These are phyloP conservation scores for Tephrocybe sp. DNA, from an alignment of 768 basidiomycete genomes.

Conservation along the genomic window DNA sequence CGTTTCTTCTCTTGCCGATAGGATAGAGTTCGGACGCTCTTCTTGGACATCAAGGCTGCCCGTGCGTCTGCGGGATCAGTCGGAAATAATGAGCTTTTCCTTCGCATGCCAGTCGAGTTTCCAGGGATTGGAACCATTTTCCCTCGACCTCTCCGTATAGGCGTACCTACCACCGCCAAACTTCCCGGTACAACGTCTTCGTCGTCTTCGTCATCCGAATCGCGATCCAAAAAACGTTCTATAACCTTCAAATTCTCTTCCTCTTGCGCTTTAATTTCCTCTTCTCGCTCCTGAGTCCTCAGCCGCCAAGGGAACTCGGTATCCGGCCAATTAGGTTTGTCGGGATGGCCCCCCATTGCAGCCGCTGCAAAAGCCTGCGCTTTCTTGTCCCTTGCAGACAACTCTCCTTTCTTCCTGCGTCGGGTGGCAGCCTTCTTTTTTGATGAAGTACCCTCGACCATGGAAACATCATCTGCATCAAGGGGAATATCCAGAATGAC, in stretches of 20 bases:
- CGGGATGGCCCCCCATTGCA: constrained; percentile 31
- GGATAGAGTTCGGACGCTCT: constrained; percentile 60
- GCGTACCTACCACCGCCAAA: constrained; percentile 11
- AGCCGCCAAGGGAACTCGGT: constrained; percentile 76
- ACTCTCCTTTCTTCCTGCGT: constrained; percentile 52
- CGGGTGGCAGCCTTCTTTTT: constrained; percentile 41
- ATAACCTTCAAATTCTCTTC: constrained; percentile 66
- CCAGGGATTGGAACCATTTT: constrained; percentile 60
- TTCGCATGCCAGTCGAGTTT: constrained; percentile 33
- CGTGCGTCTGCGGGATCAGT: constrained; percentile 78
- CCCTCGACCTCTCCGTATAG: constrained; percentile 44
- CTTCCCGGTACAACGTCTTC: constrained; percentile 25
- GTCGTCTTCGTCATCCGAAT: constrained; percentile 61
- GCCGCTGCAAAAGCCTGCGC: constrained; percentile 19
- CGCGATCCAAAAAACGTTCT: constrained; percentile 70
- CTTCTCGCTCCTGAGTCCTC: constrained; percentile 53
- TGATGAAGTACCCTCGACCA: constrained; percentile 30
- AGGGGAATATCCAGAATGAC: constrained; percentile 61
- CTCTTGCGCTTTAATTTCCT: constrained; percentile 51
- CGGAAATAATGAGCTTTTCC: constrained; percentile 42
- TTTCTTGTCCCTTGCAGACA: constrained; percentile 34
- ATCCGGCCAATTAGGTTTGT: constrained; percentile 78
- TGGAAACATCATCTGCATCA: constrained; percentile 31
- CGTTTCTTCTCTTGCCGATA: constrained; percentile 48
- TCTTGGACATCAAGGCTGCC: constrained; percentile 71